Evolutionary conservation across 202 grass and related monocot genomes (phyloP).

Genomic region (Saccharum hybrid): DNA sequence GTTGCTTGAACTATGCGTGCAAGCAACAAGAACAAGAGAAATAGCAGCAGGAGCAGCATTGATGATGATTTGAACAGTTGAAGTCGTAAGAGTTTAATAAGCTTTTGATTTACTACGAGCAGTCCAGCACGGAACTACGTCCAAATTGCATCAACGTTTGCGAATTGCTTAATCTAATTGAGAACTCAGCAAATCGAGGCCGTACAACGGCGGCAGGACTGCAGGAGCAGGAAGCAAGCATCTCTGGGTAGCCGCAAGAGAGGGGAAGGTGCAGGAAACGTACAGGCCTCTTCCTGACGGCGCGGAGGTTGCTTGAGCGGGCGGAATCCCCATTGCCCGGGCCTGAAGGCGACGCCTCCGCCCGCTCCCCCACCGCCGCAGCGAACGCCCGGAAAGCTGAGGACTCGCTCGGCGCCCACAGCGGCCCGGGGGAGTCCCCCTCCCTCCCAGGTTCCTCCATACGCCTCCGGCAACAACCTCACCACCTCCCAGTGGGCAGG

Average conservation of each 20-base stretch:
- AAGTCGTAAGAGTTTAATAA: slow-evolving; percentile 20
- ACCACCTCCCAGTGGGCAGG: slow-evolving; percentile 17
- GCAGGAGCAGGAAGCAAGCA: slow-evolving; percentile 55
- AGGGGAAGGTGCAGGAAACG: slow-evolving; percentile 60
- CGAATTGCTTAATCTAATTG: slow-evolving; percentile 35
- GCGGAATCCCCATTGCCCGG: slow-evolving; percentile 41
- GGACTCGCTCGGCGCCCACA: slow-evolving; percentile 51
- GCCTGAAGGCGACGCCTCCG: slow-evolving; percentile 36
- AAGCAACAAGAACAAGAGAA: slow-evolving; percentile 37
- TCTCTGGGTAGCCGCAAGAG: slow-evolving; percentile 44
- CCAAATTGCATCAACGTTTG: not conserved
- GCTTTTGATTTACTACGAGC: slow-evolving; percentile 31
- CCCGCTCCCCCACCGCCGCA: slow-evolving; percentile 23
- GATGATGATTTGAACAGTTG: slow-evolving; percentile 25
- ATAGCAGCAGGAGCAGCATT: not conserved
- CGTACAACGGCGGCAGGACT: slow-evolving; percentile 21
- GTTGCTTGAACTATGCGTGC: slow-evolving; percentile 34
- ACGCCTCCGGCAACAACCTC: slow-evolving; percentile 32
- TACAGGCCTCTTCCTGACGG: slow-evolving; percentile 72
- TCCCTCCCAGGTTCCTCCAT: slow-evolving; percentile 48
- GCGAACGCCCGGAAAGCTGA: slow-evolving; percentile 54
- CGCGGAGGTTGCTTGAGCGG: slow-evolving; percentile 56
- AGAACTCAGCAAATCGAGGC: slow-evolving; percentile 31
- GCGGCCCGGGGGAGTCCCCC: slow-evolving; percentile 32
- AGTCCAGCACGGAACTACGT: slow-evolving; percentile 28